Evolutionary conservation across 805 yeast genomes (phyloP), one percentile per base, ranked within the genome.

Genomic region (Sugiyamaella floridensis): DNA sequence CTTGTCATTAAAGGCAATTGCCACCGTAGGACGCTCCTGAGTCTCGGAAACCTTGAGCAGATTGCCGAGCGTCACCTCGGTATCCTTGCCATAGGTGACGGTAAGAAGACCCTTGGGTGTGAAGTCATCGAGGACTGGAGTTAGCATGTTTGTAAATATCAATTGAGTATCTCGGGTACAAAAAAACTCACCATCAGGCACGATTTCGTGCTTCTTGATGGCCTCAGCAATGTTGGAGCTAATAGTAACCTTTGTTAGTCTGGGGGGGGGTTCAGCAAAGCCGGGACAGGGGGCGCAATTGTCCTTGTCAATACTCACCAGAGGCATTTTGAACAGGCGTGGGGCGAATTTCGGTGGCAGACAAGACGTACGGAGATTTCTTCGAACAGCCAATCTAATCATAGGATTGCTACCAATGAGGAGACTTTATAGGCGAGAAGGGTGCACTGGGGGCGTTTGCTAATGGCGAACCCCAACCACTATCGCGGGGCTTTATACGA

Each of bases 1-100:
- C 57, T 73, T 75, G 43, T 76, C 75, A 50, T 71, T 68, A 56
- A 82, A 71, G 14, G 89, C 80, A 69, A 86, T 81, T 57, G 83
- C 85, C 52, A 89, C 73, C 32, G 67, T 60, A 37, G 97, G 97
- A 45, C 60, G 63, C n/a, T 67, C 59, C 69, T 86, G 95, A 26
- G 96, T 82, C 45, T 82, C 85, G 2, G 71, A 75, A 6, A 80
- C 83, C 43, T 73, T 67, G 51, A 90, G 72, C 2, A 82, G 77
- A 69, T 89, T 88, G 16, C 97, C 97, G 74, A 87, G 70, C 0
- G 89, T 78, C 34, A 88, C 96, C 52, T 80, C 86, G 55, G 69
- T 69, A 34, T 69, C 71, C 19, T 70, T 67, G n/a, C 80, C 81
- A 66, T 83, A 86, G 45, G 81, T 78, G 55, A 83, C 82, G 53